Evolutionary conservation across 768 basidiomycete species (phyloP), one percentile per base, ranked within the genome.

Genomic region (Podaxis sp.): DNA sequence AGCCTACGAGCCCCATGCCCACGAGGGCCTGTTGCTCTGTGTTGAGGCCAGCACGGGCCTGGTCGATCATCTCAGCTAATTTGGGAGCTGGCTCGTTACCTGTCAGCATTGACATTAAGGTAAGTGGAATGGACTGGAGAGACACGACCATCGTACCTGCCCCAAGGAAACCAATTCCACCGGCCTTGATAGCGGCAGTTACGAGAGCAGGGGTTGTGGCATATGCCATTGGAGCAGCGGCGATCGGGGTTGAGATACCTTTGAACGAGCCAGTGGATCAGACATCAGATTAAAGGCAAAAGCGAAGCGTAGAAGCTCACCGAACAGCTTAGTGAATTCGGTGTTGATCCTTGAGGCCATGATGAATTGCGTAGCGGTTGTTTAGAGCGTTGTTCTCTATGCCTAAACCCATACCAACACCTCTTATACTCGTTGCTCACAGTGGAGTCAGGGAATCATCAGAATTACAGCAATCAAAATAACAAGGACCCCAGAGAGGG

Each of bases 1-100:
- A 89, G 2, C 77, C 78, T 23, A 88, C 65, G 67, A 82, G 80
- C 2, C 87, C 88, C 18, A 85, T 74, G 11, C 86, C 87, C 9
- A 44, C 42, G 18, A 44, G 42, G 18, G 42, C 42, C 42, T 44
- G 42, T 44, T 44, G 42, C 14, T 44, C 42, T 9, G 42, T 14
- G 18, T 14, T 44, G 42, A 44, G 42, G 42, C 42, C 42, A 44
- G 42, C 42, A 44, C 42, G 42, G 42, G 42, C 42, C 18, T 44
- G 42, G 42, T 44, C 42, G 42, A 44, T 44, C 42, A 44, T 44
- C 9, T 44, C 42, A 44, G 42, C 42, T 44, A 44, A 44, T 44
- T 44, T 44, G 14, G 42, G 16, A n/a, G 42, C 42, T 14, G 42
- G 42, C 42, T 44, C 10, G 42, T 44, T 44, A 44, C 42, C 42